Conservation (phyloP, 176 grass and related monocot species). For the Bonia amplexicaulis region DNA sequence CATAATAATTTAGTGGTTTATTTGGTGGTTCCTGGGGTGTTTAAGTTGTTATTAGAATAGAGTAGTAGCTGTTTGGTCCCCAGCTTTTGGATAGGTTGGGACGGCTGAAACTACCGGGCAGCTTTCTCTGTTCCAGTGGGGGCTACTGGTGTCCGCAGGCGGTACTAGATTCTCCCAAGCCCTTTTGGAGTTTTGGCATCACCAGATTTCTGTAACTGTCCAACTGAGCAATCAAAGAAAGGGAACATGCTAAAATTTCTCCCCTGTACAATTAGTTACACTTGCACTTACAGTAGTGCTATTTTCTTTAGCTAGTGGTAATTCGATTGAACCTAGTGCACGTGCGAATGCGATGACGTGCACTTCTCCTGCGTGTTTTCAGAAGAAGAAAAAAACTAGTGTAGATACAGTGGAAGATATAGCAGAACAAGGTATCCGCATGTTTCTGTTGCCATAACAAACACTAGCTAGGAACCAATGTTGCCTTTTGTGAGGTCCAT, state of each 20-base stretch:
- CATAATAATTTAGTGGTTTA: background rate
- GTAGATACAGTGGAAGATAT: background rate
- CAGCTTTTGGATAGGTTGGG: conserved; percentile 31
- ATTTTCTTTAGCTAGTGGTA: background rate
- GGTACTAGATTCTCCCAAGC: conserved; percentile 31
- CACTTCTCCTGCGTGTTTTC: background rate
- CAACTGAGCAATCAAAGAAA: background rate
- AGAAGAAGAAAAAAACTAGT: background rate
- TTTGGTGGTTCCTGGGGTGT: background rate
- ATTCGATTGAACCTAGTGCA: background rate
- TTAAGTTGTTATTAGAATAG: conserved; percentile 16
- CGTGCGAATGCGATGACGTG: background rate
- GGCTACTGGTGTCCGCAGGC: conserved; percentile 6
- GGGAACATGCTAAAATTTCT: background rate
- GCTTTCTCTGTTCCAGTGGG: conserved; percentile 26
- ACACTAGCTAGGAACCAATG: conserved; percentile 10
- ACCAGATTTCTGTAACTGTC: background rate
- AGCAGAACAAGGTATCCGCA: background rate
- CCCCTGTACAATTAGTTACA: background rate
- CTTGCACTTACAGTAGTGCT: background rate
- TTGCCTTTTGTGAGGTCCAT: background rate
- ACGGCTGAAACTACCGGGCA: conserved; percentile 38
- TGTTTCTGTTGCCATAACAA: conserved; percentile 14
- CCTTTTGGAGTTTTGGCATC: background rate
- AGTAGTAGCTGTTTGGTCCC: conserved; percentile 12